Evolutionary conservation across 352 stramenopile species (phyloP), one percentile per base, ranked within the genome.

Genomic region (Pythium angustatum): DNA sequence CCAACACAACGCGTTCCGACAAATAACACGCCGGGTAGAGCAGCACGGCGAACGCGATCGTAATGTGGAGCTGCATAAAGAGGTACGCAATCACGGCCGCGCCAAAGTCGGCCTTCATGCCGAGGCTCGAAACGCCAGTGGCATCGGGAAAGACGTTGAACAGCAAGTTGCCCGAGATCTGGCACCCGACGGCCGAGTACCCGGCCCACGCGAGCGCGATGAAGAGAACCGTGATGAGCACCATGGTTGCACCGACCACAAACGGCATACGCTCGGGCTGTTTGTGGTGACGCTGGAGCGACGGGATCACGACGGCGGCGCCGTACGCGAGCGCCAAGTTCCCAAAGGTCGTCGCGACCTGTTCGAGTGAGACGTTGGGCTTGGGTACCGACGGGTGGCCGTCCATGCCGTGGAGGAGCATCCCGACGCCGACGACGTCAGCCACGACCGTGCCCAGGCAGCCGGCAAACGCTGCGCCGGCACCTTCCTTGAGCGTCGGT

Each of bases 121-220:
- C 72, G 21, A 77, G 56, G 14, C 22, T 51, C 8, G 71, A 66
- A 15, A 79, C 28, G 1, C 47, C 71, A 50, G 54, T 78, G 60
- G 3, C 36, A 49, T 79, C 55, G 15, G 73, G 64, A 63, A 74
- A 85, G 44, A 90, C 84, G 14, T 76, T 76, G 58, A 86, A 90
- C 8, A 88, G 69, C 59, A 90, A 38, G 71, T 89, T 89, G 28
- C 78, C 75, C 17, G 72, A 76, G 52, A 89, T 87, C 67, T 89
- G 80, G 66, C 80, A 89, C 7, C 80, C 80, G 6, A 85, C 68
- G 2, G 71, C 71, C 33, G 75, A 83, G 68, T 84, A 87, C 31
- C 72, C 70, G 14, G 72, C 76, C 52, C 65, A 72, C 0, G 73
- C 71, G 12, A 90, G 62, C 30, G 74, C 55, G 14, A 86, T n/a